A percentile compares a stretch with the other conserved stretches of the same genome.
Conservation (phyloP, 768 basidiomycete species). For the Psilocybe sp. region DNA sequence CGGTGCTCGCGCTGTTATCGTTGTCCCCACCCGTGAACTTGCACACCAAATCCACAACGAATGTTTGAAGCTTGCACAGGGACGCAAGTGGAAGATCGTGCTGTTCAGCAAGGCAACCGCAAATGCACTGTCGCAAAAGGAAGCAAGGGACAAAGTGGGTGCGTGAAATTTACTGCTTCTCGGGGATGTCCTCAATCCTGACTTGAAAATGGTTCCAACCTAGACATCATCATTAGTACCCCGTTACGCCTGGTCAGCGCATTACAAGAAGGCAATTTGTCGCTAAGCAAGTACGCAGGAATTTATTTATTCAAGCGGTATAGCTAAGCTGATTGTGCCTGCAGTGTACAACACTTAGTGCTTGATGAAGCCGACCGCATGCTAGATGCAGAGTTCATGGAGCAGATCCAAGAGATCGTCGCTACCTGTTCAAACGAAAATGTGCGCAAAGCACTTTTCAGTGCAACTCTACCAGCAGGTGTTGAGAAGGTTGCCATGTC, state of each 20-base stretch:
- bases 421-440: conserved; percentile 66
- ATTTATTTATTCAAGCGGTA: not conserved
- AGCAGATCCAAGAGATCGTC: conserved; percentile 86
- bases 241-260: conserved; percentile 86
- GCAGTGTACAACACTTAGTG: conserved; percentile 80
- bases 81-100: conserved; percentile 79
- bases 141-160: conserved; percentile 75
- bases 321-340: conserved; percentile 2
- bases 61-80: conserved; percentile 75
- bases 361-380: conserved; percentile 93
- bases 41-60: conserved; percentile 95
- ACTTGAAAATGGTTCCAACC: conserved; percentile 4
- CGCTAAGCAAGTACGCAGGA: conserved; percentile 65
- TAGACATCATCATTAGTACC: conserved; percentile 91
- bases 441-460: conserved; percentile 88
- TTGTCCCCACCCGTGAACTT: conserved; percentile 94
- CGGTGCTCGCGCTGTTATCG: conserved; percentile 75
- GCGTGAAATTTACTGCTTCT: conserved; percentile 22
- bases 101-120: conserved; percentile 91
- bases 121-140: conserved; percentile 71
- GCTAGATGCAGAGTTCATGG: conserved; percentile 83
- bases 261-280: conserved; percentile 62
- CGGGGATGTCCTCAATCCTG: not conserved
- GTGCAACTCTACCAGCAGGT: conserved; percentile 89
- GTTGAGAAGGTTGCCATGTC: conserved; percentile 85